Evolutionary conservation across 352 stramenopile genomes (phyloP).

Genomic region (Globisporangium heterothallicum): DNA sequence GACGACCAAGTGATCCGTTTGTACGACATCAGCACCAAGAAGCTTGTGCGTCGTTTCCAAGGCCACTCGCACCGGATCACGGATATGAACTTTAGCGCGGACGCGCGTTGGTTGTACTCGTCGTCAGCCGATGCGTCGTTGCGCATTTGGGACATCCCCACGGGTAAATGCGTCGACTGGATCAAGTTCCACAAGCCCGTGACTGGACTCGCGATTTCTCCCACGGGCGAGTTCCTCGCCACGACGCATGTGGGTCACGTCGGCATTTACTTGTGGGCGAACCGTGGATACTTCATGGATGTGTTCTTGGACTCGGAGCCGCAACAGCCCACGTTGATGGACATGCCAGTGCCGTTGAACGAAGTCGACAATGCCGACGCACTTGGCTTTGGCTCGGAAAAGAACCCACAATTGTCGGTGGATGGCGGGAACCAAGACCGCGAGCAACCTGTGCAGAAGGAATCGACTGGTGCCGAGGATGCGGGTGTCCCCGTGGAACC

Average conservation of each 20-base stretch:
- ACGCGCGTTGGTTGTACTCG: conserved; percentile 87
- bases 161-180: conserved; percentile 94
- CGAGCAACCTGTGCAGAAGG: conserved; percentile 24
- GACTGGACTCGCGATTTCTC: conserved; percentile 89
- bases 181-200: conserved; percentile 90
- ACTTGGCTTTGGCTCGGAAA: conserved; percentile 45
- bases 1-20: conserved; percentile 87
- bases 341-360: conserved; percentile 88
- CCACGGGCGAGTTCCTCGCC: conserved; percentile 94
- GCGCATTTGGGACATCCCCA: conserved; percentile 94
- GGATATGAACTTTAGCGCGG: conserved; percentile 85
- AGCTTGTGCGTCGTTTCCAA: conserved; percentile 84
- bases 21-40: conserved; percentile 80
- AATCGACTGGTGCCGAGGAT: conserved; percentile 43
- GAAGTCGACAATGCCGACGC: conserved; percentile 72
- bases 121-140: conserved; percentile 83
- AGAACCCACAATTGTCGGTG: conserved; percentile 40
- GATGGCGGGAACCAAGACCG: conserved; percentile 15
- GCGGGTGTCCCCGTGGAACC: conserved; percentile 32
- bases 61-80: conserved; percentile 82
- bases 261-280: conserved; percentile 94
- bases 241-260: conserved; percentile 91
- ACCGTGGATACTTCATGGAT: conserved; percentile 91
- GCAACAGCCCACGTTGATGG: conserved; percentile 76
- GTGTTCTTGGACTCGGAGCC: conserved; percentile 82